phyloP scores from a whole-genome alignment of 257 asterid genomes.

The Nicotiana otophora region DNA sequence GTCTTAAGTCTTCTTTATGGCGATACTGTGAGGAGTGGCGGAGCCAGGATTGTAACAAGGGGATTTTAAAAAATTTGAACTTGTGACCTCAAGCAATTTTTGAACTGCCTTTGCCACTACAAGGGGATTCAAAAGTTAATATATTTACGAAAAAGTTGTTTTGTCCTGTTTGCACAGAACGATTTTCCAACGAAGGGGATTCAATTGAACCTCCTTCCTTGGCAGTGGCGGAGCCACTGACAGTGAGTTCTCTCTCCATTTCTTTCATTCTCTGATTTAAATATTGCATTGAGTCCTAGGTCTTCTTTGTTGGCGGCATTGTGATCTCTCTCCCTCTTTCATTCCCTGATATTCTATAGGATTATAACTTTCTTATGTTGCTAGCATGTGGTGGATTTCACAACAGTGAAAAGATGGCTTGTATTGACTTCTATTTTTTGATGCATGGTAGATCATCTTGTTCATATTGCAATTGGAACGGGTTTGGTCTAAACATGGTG shows the following conservation, averaged over 20 bases:
- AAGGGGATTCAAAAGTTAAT: no score
- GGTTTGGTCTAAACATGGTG: neutral
- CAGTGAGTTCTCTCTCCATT: no score
- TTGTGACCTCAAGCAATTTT: no score
- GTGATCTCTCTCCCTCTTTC: neutral
- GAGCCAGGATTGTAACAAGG: no score
- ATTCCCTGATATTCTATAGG: neutral
- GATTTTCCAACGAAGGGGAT: no score
- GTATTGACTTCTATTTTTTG: neutral
- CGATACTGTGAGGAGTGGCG: neutral
- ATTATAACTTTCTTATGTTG: neutral
- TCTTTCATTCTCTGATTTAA: neutral
- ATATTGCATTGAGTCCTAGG: neutral
- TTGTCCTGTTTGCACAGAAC: no score
- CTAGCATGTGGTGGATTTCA: neutral
- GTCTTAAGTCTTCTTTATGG: neutral
- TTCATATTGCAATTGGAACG: neutral
- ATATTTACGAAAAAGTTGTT: no score
- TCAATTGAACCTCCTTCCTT: no score
- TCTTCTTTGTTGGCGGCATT: neutral
- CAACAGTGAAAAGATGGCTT: neutral
- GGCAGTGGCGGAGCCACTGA: no score
- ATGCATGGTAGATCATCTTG: neutral
- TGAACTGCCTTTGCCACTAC: no score
- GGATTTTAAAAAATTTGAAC: no score